These are phyloP conservation scores for Salix viminalis DNA, from an alignment of 345 rosid genomes.

Conservation along the genomic window DNA sequence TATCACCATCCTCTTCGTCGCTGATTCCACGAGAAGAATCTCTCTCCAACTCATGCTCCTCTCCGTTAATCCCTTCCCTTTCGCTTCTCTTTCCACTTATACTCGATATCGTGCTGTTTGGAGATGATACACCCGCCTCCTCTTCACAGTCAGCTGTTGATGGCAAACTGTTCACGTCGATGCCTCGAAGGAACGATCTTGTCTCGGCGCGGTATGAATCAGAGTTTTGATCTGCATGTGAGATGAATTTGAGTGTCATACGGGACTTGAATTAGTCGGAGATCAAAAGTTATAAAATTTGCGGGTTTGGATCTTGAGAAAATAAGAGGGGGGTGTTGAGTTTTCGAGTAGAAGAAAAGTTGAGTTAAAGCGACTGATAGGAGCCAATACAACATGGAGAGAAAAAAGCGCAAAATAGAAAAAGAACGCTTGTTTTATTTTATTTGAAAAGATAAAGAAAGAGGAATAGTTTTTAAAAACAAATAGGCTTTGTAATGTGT, in stretches of 20 bases:
- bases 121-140: slow-evolving; percentile 83
- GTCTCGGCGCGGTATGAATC: slow-evolving; percentile 49
- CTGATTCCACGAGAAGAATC: slow-evolving; percentile 70
- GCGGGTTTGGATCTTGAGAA: not conserved
- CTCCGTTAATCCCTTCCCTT: slow-evolving; percentile 59
- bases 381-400: not conserved
- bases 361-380: slow-evolving; percentile 10
- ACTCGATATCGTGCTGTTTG: slow-evolving; percentile 91
- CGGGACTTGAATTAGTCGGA: not conserved
- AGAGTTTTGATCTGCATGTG: slow-evolving; percentile 66
- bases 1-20: slow-evolving; percentile 91
- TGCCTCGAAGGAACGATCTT: slow-evolving; percentile 57
- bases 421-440: not conserved
- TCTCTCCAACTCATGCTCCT: slow-evolving; percentile 59
- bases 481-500: not conserved
- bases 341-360: slow-evolving; percentile 10
- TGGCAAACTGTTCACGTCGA: slow-evolving; percentile 87
- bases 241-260: not conserved
- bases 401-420: slow-evolving; percentile 1
- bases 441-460: slow-evolving; percentile 2
- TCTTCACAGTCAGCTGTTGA: slow-evolving; percentile 66
- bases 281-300: not conserved
- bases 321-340: not conserved
- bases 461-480: not conserved
- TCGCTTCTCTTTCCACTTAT: slow-evolving; percentile 86